Conservation (phyloP, 345 rosid genomes). For the Melaleuca quinquenervia region DNA sequence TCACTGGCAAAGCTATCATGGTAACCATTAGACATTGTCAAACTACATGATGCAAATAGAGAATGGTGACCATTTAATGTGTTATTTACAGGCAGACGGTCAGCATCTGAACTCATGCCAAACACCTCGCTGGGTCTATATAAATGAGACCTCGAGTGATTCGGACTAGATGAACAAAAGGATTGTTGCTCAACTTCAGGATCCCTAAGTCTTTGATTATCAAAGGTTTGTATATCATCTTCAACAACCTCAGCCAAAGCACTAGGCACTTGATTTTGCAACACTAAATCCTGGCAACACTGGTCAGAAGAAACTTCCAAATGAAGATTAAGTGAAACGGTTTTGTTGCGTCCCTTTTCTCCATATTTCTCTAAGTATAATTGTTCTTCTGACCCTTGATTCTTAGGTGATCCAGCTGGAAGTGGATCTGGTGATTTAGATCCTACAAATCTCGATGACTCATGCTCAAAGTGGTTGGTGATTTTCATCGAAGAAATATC, state of each 20-base stretch:
- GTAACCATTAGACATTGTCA: constrained; percentile 20
- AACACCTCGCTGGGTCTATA: background rate
- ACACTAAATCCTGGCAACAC: background rate
- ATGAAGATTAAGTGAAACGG: background rate
- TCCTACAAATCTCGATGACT: background rate
- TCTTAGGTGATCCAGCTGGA: background rate
- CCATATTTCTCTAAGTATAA: background rate
- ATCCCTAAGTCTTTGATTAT: constrained; percentile 27
- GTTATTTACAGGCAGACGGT: constrained; percentile 5
- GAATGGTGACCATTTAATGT: constrained; percentile 6
- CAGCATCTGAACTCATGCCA: constrained; percentile 3
- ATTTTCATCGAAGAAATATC: background rate
- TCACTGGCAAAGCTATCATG: background rate
- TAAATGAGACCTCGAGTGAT: constrained; percentile 16
- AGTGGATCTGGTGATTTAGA: background rate
- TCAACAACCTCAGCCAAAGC: constrained; percentile 12
- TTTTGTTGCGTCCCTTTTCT: background rate
- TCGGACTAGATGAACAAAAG: constrained; percentile 4
- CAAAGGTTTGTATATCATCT: constrained; percentile 25
- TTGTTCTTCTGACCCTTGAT: background rate
- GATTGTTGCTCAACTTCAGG: constrained; percentile 19
- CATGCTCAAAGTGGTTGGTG: background rate
- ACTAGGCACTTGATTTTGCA: background rate
- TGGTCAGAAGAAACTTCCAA: background rate
- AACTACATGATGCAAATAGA: constrained; percentile 6